Base-by-base conservation (phyloP, 305 asterid genomes). In the Ilex paraguariensis region DNA sequence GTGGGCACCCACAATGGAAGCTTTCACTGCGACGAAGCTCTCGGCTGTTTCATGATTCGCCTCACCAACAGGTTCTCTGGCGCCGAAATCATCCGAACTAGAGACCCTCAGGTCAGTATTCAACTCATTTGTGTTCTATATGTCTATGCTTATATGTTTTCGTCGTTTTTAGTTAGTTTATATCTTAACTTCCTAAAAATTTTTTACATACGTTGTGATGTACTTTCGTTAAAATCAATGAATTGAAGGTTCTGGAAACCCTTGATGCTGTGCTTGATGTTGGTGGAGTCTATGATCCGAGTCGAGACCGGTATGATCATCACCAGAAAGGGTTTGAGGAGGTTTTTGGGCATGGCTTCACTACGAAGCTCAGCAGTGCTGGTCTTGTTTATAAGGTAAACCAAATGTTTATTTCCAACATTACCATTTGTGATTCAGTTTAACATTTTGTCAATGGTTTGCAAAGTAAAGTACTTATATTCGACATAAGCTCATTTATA, bases 31-130 rank as follows among this genome's bases (percentile, higher is more conserved):
- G 97, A 93, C 74, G 95, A 90, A 73, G 96, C 95, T 73, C 95
- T 90, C n/a, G 96, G 95, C 56, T 93, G 97, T 86, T 93, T 87
- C 77, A 90, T 90, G 92, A 90, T 90, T 71, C 94, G 96, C 68
- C 96, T 86, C 66, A 84, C 95, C 13, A 73, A 81, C 15, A 85
- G 73, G 62, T 90, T 83, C 56, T 66, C 71, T 66, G 80, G 84
- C 15, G 99, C 99, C 64, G 81, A 75, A 57, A 75, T 93, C 68
- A 81, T 90, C 69, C 92, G 95, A 63, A 73, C 90, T 61, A 94
- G 96, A 60, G 97, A 93, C 63, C 68, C 95, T 33, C 79, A 87
- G 95, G 99, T 84, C 31, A 52, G 56, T 17, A 50, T n/a, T 50
- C 3, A 50, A 2, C 31, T 31, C 46, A 61, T 0, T 8, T 59